Conservation (phyloP, 495 filamentous ascomycete species). For the Aspergillus saccharolyticus region DNA sequence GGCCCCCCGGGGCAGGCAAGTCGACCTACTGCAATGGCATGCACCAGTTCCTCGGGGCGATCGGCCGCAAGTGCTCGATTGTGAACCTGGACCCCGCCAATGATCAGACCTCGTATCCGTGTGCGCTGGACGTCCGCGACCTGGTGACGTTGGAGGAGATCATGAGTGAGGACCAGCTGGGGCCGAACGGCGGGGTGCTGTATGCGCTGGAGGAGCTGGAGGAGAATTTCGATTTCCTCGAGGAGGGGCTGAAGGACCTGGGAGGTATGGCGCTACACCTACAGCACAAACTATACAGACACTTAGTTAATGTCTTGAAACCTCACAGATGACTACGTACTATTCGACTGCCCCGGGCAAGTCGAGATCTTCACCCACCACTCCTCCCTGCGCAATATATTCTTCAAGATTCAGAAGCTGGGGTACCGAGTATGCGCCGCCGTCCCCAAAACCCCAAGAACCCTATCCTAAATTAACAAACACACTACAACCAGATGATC, state of each 20-base stretch:
- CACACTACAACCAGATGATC: slow-evolving; percentile 60
- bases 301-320: neutral
- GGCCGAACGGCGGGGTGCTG: slow-evolving; percentile 86
- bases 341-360: slow-evolving; percentile 96
- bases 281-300: slow-evolving; percentile 6
- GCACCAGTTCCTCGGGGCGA: slow-evolving; percentile 94
- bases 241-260: slow-evolving; percentile 67
- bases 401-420: slow-evolving; percentile 82
- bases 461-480: too few species aligned
- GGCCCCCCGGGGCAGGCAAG: slow-evolving; percentile 90
- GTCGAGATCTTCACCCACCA: slow-evolving; percentile 97
- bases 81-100: slow-evolving; percentile 98
- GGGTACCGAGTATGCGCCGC: slow-evolving; percentile 72
- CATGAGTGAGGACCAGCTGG: slow-evolving; percentile 87
- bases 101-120: slow-evolving; percentile 60
- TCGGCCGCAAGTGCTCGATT: slow-evolving; percentile 87
- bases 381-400: slow-evolving; percentile 80
- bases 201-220: slow-evolving; percentile 96
- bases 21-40: slow-evolving; percentile 98
- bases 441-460: neutral
- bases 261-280: slow-evolving; percentile 40
- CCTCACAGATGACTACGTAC: slow-evolving; percentile 73
- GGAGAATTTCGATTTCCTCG: slow-evolving; percentile 84
- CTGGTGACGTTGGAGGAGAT: slow-evolving; percentile 88
- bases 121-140: slow-evolving; percentile 84